phyloP scores from a whole-genome alignment of 441 rosid genomes.

The Mallotus japonicus region DNA sequence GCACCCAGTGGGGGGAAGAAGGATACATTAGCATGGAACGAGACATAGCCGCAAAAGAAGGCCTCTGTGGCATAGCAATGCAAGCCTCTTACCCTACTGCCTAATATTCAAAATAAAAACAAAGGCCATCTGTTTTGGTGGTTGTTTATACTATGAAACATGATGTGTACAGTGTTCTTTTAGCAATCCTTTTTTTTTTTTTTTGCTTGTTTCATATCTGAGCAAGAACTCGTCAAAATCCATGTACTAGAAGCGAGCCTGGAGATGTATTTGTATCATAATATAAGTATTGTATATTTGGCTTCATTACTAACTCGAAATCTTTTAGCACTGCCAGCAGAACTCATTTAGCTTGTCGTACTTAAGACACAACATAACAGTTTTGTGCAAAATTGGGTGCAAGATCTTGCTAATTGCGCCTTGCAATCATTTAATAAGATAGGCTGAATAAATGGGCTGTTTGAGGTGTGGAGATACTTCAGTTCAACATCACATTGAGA shows the following conservation, averaged over 20 bases:
- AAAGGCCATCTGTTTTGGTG: not conserved
- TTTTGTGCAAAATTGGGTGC: not conserved
- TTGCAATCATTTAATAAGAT: not conserved
- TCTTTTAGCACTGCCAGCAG: not conserved
- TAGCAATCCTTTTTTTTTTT: not conserved
- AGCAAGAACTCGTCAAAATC: not conserved
- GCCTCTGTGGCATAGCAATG: conserved; percentile 75
- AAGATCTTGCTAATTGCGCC: not conserved
- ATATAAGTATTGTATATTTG: not conserved
- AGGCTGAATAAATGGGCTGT: not conserved
- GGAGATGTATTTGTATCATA: not conserved
- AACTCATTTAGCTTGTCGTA: not conserved
- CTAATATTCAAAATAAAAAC: not conserved
- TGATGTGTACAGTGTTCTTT: not conserved
- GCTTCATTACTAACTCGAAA: not conserved
- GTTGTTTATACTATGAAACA: not conserved
- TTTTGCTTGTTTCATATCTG: not conserved
- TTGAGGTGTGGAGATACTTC: not conserved
- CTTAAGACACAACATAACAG: not conserved
- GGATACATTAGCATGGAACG: conserved; percentile 68
- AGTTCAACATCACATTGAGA: not conserved
- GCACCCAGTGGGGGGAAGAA: conserved; percentile 73
- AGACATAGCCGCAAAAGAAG: conserved; percentile 45
- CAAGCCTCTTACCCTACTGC: conserved; percentile 48
- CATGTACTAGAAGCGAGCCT: too few species aligned